phyloP scores from a whole-genome alignment of 257 asterid genomes.

The Solanum virginianum region DNA sequence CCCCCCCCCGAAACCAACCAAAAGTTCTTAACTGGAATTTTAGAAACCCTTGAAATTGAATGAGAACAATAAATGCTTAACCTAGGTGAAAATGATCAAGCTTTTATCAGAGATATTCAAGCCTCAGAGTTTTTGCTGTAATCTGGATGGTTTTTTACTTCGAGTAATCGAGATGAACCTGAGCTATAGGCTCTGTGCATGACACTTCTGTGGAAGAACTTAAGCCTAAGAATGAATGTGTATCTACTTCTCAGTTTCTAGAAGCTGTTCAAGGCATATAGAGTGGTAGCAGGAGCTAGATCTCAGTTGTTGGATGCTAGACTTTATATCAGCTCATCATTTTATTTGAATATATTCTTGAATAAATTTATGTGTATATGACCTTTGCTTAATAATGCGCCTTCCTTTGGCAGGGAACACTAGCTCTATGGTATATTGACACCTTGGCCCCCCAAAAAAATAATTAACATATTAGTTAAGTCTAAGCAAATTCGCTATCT shows the following conservation, averaged over 20 bases:
- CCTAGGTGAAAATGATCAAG: not conserved
- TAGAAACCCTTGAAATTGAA: not conserved
- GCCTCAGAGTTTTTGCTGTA: not conserved
- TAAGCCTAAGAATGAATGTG: not conserved
- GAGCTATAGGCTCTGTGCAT: not conserved
- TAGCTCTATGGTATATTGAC: not conserved
- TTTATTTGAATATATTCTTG: not conserved
- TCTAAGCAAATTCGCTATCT: not conserved
- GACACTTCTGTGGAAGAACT: not conserved
- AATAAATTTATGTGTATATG: not conserved
- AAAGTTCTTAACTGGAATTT: not conserved
- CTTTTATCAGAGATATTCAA: not conserved
- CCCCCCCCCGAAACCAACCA: not conserved
- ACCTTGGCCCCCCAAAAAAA: not conserved
- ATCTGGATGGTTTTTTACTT: not conserved
- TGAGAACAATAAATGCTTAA: not conserved
- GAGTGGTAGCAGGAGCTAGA: not conserved
- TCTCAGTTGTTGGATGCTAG: not conserved
- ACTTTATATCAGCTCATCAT: not conserved
- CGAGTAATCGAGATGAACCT: not conserved
- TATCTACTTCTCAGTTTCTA: not conserved
- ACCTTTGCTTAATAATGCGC: not conserved
- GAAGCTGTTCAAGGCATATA: not conserved
- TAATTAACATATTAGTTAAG: not conserved
- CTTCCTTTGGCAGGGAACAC: not conserved